Evolutionary conservation across 139 green algal genomes (phyloP), one percentile per base, ranked within the genome.

Genomic region (Pseudopediastrum boryanum): DNA sequence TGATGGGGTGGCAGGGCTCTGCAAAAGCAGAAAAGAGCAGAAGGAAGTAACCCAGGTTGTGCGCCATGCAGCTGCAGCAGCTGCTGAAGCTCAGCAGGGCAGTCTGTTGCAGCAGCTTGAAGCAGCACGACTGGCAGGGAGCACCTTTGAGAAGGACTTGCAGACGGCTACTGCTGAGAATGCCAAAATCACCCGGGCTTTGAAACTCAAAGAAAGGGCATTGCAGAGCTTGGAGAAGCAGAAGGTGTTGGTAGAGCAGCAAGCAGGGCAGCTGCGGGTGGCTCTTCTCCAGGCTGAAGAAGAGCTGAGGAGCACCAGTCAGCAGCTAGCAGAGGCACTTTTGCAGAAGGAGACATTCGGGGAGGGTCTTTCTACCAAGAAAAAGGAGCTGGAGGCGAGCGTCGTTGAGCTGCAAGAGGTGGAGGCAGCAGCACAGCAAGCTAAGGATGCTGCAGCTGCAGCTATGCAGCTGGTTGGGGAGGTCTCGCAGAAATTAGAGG

Each of bases 401-500:
- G n/a, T n/a, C n/a, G n/a, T n/a, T n/a, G n/a, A n/a, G 39, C 6
- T 78, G 52, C 38, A 68, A 29, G 50, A 68, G 71, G 41, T 78
- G 54, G 29, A 67, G 38, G 27, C 39, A 61, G 19, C 54, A 41
- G 8, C 19, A 6, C 23, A 43, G 50, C 27, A 27, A 78, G 3
- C 25, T 21, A 7, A 41, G 8, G 1, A 27, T 78, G 19, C 9
- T 48, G 54, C 71, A 78, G 54, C 31, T 78, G 71, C 71, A 78
- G 71, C 71, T 61, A n/a, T n/a, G 25, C 54, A 68, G 54, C 56
- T 78, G 39, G 54, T 16, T 59, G 38, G 29, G n/a, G 7, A 33
- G 29, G n/a, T 29, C 23, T 25, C 23, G 31, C 39, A 69, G 27
- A 21, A 78, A 41, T 27, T 78, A 33, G 36, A 43, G n/a, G 13